Conservation (phyloP, 306 rosid genomes). For the Hippophae tibetana region DNA sequence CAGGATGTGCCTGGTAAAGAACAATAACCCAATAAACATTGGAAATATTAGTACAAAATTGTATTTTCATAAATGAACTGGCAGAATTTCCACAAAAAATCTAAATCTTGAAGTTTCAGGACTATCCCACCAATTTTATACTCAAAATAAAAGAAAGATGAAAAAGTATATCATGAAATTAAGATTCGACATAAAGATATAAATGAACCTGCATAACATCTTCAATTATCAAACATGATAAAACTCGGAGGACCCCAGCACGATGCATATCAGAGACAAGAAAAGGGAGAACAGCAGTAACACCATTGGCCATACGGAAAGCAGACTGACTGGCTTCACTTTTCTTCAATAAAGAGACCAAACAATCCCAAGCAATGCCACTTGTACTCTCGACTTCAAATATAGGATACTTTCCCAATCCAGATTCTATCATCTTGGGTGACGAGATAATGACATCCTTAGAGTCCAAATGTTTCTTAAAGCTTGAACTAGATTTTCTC, state of each 20-base stretch:
- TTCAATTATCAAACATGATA: constrained; percentile 86
- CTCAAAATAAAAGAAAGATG: background rate
- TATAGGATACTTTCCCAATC: constrained; percentile 81
- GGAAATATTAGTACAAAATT: constrained; percentile 14
- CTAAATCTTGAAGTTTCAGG: background rate
- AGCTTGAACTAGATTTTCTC: constrained; percentile 53
- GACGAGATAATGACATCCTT: constrained; percentile 84
- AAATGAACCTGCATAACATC: constrained; percentile 72
- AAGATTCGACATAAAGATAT: background rate
- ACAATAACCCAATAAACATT: constrained; percentile 16
- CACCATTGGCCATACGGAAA: constrained; percentile 77
- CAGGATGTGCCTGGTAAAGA: constrained; percentile 76
- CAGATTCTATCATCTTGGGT: constrained; percentile 62
- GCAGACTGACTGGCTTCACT: constrained; percentile 80
- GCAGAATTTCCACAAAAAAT: background rate
- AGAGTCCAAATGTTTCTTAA: constrained; percentile 62
- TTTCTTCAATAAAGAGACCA: constrained; percentile 85
- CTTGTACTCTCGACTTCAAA: constrained; percentile 71
- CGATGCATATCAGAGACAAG: constrained; percentile 79
- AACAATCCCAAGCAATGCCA: constrained; percentile 92
- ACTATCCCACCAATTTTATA: background rate
- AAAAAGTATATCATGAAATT: background rate
- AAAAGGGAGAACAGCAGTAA: constrained; percentile 73
- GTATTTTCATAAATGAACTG: constrained; percentile 1
- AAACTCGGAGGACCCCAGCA: constrained; percentile 74